phyloP scores from a whole-genome alignment of 495 filamentous ascomycete species.

The Penicillium antarcticum region DNA sequence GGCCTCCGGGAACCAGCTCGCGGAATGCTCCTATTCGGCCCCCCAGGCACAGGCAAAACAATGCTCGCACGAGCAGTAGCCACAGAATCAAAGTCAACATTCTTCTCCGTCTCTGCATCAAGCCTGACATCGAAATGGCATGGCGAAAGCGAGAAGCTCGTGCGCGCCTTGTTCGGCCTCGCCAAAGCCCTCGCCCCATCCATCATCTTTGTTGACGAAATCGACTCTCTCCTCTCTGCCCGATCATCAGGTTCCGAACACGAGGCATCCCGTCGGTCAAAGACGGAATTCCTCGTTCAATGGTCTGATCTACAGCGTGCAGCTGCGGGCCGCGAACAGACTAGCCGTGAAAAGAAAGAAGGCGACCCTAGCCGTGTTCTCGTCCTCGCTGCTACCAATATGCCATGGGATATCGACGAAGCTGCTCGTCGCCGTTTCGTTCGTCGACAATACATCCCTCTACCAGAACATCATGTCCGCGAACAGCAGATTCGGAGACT shows the following conservation, averaged over 20 bases:
- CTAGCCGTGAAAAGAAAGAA: slow-evolving; percentile 61
- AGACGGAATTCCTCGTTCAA: slow-evolving; percentile 97
- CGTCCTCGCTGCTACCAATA: slow-evolving; percentile 91
- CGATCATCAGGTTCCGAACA: slow-evolving; percentile 82
- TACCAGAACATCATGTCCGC: slow-evolving; percentile 81
- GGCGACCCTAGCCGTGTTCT: slow-evolving; percentile 90
- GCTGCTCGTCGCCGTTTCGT: slow-evolving; percentile 91
- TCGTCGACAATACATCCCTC: slow-evolving; percentile 89
- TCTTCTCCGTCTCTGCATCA: slow-evolving; percentile 95
- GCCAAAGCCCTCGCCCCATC: slow-evolving; percentile 88
- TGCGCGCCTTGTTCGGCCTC: slow-evolving; percentile 85
- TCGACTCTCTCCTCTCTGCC: slow-evolving; percentile 88
- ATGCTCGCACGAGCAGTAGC: slow-evolving; percentile 96
- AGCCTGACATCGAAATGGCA: slow-evolving; percentile 95
- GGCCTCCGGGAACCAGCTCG: slow-evolving; percentile 90
- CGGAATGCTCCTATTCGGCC: slow-evolving; percentile 95
- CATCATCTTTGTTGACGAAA: slow-evolving; percentile 99
- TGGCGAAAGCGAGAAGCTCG: slow-evolving; percentile 94
- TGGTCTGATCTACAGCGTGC: slow-evolving; percentile 93
- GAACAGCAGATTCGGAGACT: slow-evolving; percentile 73
- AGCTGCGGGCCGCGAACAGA: slow-evolving; percentile 78
- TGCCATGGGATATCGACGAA: slow-evolving; percentile 98
- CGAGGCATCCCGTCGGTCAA: slow-evolving; percentile 89
- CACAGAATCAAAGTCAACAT: slow-evolving; percentile 91
- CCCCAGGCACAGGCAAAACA: slow-evolving; percentile 95